These are phyloP conservation scores for Colletotrichum karsti DNA, from an alignment of 2,329 filamentous ascomycete genomes.

Conservation along the genomic window DNA sequence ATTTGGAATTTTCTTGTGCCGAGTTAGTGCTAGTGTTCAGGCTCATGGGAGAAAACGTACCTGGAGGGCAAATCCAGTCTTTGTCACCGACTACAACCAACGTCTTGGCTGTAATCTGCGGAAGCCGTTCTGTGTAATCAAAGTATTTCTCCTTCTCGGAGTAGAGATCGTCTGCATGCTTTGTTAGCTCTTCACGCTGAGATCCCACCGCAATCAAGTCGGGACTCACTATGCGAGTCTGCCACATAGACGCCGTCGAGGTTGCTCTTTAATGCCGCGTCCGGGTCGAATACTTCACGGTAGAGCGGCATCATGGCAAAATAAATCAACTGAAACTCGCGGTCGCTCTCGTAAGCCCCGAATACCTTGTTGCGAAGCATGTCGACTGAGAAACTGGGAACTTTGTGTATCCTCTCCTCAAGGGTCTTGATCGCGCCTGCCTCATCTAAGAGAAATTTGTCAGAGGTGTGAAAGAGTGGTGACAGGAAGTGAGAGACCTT, in stretches of 20 bases:
- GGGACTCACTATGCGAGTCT: constrained; percentile 43
- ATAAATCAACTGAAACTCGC: constrained; percentile 47
- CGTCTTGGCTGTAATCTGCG: constrained; percentile 41
- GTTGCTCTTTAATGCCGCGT: constrained; percentile 39
- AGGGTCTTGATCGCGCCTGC: constrained; percentile 41
- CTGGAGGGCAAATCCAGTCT: constrained; percentile 50
- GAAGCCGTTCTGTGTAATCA: constrained; percentile 42
- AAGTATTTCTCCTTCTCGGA: constrained; percentile 46
- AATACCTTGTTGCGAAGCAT: constrained; percentile 49
- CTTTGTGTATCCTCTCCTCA: constrained; percentile 40
- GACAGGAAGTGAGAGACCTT: not conserved
- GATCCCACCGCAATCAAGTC: not conserved
- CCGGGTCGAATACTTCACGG: constrained; percentile 42
- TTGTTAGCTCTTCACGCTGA: not conserved
- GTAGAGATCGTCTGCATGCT: constrained; percentile 42
- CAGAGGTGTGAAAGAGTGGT: not conserved
- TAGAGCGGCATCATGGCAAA: constrained; percentile 47
- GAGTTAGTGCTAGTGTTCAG: not conserved
- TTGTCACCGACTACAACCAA: constrained; percentile 45
- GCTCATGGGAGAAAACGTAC: constrained; percentile 26
- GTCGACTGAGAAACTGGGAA: constrained; percentile 43
- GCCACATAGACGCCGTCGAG: constrained; percentile 42
- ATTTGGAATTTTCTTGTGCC: constrained; percentile 37
- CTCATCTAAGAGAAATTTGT: constrained; percentile 36
- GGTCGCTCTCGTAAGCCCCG: constrained; percentile 43